phyloP scores from a whole-genome alignment of 2,329 filamentous ascomycete species.

The Boeremia exigua region DNA sequence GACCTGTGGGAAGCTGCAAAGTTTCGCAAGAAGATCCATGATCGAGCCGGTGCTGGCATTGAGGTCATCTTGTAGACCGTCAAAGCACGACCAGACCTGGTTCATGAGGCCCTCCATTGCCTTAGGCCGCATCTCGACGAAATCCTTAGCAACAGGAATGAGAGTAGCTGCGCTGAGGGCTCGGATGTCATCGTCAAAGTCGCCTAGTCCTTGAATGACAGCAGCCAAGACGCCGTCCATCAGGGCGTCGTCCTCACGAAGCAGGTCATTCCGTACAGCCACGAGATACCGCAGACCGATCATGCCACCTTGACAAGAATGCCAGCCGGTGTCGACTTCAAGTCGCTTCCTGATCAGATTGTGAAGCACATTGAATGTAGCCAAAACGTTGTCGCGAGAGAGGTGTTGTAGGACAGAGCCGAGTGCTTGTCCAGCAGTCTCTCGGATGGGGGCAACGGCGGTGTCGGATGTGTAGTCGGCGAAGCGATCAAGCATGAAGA shows the following conservation, averaged over 20 bases:
- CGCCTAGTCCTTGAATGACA: constrained; percentile 92
- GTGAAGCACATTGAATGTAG: constrained; percentile 83
- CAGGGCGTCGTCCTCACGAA: constrained; percentile 81
- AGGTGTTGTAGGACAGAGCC: constrained; percentile 89
- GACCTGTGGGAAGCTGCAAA: constrained; percentile 93
- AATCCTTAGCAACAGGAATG: constrained; percentile 94
- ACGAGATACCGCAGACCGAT: constrained; percentile 94
- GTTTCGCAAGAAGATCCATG: constrained; percentile 95
- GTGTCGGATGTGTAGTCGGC: constrained; percentile 98
- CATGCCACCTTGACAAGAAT: constrained; percentile 97
- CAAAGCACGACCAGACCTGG: constrained; percentile 97
- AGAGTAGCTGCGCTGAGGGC: constrained; percentile 97
- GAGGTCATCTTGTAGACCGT: constrained; percentile 94
- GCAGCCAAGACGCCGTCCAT: constrained; percentile 92
- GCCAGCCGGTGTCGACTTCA: constrained; percentile 74
- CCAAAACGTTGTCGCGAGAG: constrained; percentile 76
- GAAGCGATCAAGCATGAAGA: constrained; percentile 96
- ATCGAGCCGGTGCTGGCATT: constrained; percentile 97
- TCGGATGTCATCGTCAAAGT: constrained; percentile 92
- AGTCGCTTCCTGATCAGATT: constrained; percentile 85
- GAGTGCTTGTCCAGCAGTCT: constrained; percentile 92
- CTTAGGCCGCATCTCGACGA: constrained; percentile 81
- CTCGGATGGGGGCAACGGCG: constrained; percentile 92
- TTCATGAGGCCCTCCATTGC: constrained; percentile 83
- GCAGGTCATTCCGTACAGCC: constrained; percentile 88